Conservation (phyloP, 2,329 filamentous ascomycete genomes). For the Diaporthe eres region DNA sequence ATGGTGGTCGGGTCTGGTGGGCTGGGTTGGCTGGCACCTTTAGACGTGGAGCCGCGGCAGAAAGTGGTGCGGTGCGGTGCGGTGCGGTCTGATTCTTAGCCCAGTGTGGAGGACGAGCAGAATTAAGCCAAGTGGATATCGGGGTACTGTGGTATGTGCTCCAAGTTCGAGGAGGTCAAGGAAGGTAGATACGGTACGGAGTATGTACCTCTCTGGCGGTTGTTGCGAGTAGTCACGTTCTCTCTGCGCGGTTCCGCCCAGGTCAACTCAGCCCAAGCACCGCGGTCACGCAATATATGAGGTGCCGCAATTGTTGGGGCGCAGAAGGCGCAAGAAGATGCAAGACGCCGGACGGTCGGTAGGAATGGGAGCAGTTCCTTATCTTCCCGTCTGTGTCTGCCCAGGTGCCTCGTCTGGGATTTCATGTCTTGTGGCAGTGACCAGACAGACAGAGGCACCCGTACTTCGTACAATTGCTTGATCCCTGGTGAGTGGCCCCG, state of each 20-base stretch:
- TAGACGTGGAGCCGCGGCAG: conserved; percentile 42
- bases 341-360: background rate
- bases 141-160: background rate
- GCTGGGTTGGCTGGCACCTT: conserved; percentile 36
- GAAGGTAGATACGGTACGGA: background rate
- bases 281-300: conserved; percentile 20
- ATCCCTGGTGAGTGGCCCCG: background rate
- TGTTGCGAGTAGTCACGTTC: background rate
- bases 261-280: background rate
- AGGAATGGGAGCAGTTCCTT: conserved; percentile 26
- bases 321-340: conserved; percentile 11
- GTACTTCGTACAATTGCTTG: background rate
- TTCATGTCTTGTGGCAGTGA: conserved; percentile 18
- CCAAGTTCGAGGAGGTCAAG: conserved; percentile 21
- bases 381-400: conserved; percentile 7
- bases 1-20: conserved; percentile 30
- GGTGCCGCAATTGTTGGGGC: background rate
- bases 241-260: background rate
- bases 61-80: conserved; percentile 34
- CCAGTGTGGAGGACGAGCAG: conserved; percentile 41
- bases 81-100: conserved; percentile 33
- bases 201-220: background rate
- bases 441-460: background rate
- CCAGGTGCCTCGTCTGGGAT: background rate
- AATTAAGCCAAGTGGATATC: conserved; percentile 38